phyloP scores from a whole-genome alignment of 441 rosid species.

The Populus trichocarpa region DNA sequence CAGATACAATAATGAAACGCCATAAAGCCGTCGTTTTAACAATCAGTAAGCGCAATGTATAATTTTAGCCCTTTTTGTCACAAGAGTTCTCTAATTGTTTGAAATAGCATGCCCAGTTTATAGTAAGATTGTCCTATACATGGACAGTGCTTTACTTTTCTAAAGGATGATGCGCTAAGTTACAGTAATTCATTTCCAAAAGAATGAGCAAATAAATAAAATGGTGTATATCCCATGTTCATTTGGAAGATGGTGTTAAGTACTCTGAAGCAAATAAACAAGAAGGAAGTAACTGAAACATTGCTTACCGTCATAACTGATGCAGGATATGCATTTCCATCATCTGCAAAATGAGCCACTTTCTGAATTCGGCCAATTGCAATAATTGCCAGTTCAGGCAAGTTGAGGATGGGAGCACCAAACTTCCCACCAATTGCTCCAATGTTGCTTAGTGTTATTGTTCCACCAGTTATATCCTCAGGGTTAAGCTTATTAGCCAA shows the following conservation, averaged over 20 bases:
- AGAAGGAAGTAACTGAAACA: background rate
- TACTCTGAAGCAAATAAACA: background rate
- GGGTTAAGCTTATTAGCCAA: constrained; percentile 69
- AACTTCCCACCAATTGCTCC: constrained; percentile 95
- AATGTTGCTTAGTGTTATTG: constrained; percentile 84
- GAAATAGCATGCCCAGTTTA: background rate
- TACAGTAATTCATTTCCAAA: too few species aligned
- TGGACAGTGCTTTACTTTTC: background rate
- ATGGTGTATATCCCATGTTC: too few species aligned
- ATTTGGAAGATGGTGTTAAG: too few species aligned
- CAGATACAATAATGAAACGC: background rate
- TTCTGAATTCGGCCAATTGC: constrained; percentile 88
- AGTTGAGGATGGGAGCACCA: constrained; percentile 76
- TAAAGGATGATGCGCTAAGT: too few species aligned
- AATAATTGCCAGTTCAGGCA: constrained; percentile 90
- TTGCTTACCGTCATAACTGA: constrained; percentile 73
- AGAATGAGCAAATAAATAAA: too few species aligned
- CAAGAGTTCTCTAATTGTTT: background rate
- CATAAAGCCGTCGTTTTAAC: background rate
- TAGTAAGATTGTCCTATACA: background rate
- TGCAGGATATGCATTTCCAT: constrained; percentile 58
- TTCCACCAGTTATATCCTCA: constrained; percentile 73
- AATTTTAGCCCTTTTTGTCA: background rate
- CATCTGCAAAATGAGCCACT: constrained; percentile 57
- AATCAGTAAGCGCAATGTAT: background rate